These are phyloP conservation scores for Beta macrorhiza DNA, from an alignment of 179 eudicot genomes.

Conservation along the genomic window DNA sequence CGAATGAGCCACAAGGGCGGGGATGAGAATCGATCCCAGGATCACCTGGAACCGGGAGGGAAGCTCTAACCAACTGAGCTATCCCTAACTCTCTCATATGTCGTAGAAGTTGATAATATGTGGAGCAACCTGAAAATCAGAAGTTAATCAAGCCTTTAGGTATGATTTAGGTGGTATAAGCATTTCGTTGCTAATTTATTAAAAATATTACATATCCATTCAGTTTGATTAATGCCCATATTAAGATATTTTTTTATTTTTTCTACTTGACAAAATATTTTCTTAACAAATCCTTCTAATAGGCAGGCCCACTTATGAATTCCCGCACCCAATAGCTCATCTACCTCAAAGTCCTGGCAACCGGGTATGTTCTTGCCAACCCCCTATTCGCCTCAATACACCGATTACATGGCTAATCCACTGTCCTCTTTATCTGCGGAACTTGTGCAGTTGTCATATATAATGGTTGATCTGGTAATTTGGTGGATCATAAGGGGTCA, in stretches of 20 bases:
- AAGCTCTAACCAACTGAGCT: too few relatives aligned
- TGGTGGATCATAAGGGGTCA: conserved; percentile 89
- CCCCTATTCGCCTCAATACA: background rate
- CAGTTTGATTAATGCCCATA: background rate
- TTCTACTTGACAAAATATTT: background rate
- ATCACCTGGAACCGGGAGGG: too few relatives aligned
- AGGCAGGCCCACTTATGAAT: conserved; percentile 93
- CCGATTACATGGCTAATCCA: background rate
- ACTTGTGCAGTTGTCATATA: conserved; percentile 71
- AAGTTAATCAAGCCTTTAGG: background rate
- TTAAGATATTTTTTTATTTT: background rate
- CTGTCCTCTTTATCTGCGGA: conserved; percentile 21
- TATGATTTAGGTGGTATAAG: background rate
- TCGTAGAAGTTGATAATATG: background rate
- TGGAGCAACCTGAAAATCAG: background rate
- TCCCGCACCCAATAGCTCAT: conserved; percentile 81
- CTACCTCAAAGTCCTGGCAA: conserved; percentile 87
- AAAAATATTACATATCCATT: background rate
- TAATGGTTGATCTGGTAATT: conserved; percentile 73
- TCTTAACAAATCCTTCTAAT: conserved; percentile 28
- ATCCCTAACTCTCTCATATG: too few relatives aligned
- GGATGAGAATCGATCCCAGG: too few relatives aligned
- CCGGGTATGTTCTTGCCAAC: conserved; percentile 53
- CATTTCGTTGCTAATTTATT: background rate
- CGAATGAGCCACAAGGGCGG: too few relatives aligned